Evolutionary conservation across 257 asterid genomes (phyloP).

Genomic region (Nicotiana otophora): DNA sequence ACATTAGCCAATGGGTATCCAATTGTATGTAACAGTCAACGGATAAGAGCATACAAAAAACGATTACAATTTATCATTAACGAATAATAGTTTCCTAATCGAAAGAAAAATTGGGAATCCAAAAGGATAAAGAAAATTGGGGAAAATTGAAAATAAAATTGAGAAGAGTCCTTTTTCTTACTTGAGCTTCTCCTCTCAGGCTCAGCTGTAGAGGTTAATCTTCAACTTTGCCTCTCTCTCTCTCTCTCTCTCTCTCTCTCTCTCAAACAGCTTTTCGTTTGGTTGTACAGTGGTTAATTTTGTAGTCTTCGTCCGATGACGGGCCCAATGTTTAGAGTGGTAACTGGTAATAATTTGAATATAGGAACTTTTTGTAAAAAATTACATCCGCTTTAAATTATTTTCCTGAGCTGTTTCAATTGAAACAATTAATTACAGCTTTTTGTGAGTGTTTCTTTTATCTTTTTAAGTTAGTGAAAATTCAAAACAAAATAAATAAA

Average conservation of each 20-base stretch:
- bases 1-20: neutral
- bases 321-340: neutral
- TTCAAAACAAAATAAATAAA: too few relatives aligned
- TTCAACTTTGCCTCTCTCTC: neutral
- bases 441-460: too few relatives aligned
- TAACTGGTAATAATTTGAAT: too few relatives aligned
- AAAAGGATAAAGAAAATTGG: neutral
- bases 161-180: neutral
- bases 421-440: too few relatives aligned
- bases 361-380: too few relatives aligned
- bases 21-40: neutral
- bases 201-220: slow-evolving; percentile 1
- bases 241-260: neutral
- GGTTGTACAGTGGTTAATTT: neutral
- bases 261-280: neutral
- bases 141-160: neutral
- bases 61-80: neutral
- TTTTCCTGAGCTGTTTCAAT: too few relatives aligned
- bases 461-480: too few relatives aligned
- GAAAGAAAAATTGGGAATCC: neutral
- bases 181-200: slow-evolving; percentile 1
- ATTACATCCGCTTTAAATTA: too few relatives aligned
- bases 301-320: neutral
- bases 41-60: neutral
- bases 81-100: neutral